These are phyloP conservation scores for Aspergillus wentii DNA, from an alignment of 495 filamentous ascomycete species.

Conservation along the genomic window DNA sequence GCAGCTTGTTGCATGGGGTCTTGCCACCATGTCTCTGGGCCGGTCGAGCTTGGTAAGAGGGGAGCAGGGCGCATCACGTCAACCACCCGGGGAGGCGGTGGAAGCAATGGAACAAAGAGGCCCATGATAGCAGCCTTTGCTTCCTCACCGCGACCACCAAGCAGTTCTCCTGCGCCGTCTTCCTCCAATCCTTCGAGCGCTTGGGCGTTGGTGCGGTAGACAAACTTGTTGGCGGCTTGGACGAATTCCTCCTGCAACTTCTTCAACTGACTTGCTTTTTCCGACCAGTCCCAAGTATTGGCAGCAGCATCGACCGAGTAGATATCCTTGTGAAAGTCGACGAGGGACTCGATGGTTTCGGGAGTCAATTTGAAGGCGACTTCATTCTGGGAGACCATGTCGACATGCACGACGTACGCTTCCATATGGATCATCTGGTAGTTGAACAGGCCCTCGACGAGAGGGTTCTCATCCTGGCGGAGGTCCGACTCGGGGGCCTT, in stretches of 20 bases:
- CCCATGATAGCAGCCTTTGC: conserved; percentile 83
- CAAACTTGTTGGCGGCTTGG: conserved; percentile 95
- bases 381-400: conserved; percentile 97
- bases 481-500: conserved; percentile 89
- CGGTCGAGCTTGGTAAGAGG: conserved; percentile 82
- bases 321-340: conserved; percentile 96
- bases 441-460: conserved; percentile 89
- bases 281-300: conserved; percentile 90
- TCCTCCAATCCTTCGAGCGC: conserved; percentile 96
- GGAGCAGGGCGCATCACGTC: conserved; percentile 83
- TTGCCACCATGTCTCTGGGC: conserved; percentile 75
- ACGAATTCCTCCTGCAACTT: conserved; percentile 97
- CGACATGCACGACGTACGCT: conserved; percentile 97
- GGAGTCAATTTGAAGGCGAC: conserved; percentile 98
- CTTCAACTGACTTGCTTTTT: conserved; percentile 94
- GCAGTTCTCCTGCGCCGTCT: conserved; percentile 90
- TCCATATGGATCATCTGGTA: conserved; percentile 93
- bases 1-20: conserved; percentile 50
- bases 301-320: conserved; percentile 88
- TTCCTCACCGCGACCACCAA: conserved; percentile 87
- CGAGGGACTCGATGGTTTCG: conserved; percentile 90
- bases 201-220: conserved; percentile 84
- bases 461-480: conserved; percentile 76
- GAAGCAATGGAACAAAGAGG: conserved; percentile 83
- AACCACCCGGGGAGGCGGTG: conserved; percentile 87